Percentiles rank a stretch among this genome's conserved stretches.
These are phyloP conservation scores for Amanita jacksonii DNA, from an alignment of 768 basidiomycete species.

Conservation along the genomic window DNA sequence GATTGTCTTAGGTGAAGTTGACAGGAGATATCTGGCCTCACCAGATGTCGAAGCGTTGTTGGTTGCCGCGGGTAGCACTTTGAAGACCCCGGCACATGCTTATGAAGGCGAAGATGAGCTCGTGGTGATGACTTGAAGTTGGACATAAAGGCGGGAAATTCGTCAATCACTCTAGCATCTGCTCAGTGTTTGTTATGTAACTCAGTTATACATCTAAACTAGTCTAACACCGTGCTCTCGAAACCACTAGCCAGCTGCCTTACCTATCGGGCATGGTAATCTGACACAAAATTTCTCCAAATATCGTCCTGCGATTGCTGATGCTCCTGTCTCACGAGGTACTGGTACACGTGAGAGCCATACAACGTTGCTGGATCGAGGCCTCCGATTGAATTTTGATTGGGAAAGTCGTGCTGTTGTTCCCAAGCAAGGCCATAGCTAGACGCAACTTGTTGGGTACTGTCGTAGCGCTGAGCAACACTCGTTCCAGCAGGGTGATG, in stretches of 20 bases:
- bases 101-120: slow-evolving; percentile 37
- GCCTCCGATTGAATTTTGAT: background rate
- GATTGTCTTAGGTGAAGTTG: slow-evolving; percentile 76
- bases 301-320: slow-evolving; percentile 26
- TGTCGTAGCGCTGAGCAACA: background rate
- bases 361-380: too few relatives aligned
- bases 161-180: too few relatives aligned
- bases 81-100: slow-evolving; percentile 20
- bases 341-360: slow-evolving; percentile 3
- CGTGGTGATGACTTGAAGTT: slow-evolving; percentile 36
- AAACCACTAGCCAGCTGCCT: too few relatives aligned
- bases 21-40: slow-evolving; percentile 75
- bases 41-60: slow-evolving; percentile 77
- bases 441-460: background rate
- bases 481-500: background rate
- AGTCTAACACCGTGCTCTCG: too few relatives aligned
- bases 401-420: background rate
- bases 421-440: background rate
- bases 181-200: too few relatives aligned
- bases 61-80: slow-evolving; percentile 48
- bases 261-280: slow-evolving; percentile 17
- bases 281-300: slow-evolving; percentile 28
- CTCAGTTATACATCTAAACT: too few relatives aligned
- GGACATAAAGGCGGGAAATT: too few relatives aligned
- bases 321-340: slow-evolving; percentile 12